Conservation (phyloP, 345 rosid genomes). For the Moricandia arvensis region DNA sequence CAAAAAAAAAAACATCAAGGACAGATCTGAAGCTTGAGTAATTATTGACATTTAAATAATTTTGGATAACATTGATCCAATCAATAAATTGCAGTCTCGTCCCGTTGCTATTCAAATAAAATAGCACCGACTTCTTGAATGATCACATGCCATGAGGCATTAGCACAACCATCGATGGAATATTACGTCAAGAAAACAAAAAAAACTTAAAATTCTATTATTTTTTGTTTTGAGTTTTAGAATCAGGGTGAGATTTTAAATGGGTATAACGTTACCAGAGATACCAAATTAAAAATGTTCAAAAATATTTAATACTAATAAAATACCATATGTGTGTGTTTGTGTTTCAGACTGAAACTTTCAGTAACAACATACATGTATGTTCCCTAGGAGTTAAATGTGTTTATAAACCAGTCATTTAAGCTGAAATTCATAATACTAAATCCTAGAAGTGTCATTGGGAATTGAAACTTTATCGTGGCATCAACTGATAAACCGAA, state of each 20-base stretch:
- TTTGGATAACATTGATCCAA: constrained; percentile 24
- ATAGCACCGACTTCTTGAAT: constrained; percentile 32
- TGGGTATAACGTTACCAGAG: neutral
- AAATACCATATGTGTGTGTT: neutral
- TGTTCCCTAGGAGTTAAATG: constrained; percentile 6
- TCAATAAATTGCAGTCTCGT: constrained; percentile 10
- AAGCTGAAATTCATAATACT: constrained; percentile 6
- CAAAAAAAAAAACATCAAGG: neutral
- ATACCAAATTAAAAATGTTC: neutral
- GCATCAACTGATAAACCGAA: constrained; percentile 1
- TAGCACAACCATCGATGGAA: constrained; percentile 36
- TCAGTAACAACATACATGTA: constrained; percentile 7
- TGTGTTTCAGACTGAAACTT: neutral
- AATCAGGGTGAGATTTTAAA: neutral
- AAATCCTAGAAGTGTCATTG: neutral
- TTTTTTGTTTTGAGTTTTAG: neutral
- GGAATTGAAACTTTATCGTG: neutral
- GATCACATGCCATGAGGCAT: constrained; percentile 32
- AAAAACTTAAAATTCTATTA: neutral
- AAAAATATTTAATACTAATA: neutral
- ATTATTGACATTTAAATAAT: neutral
- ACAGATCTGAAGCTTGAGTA: constrained; percentile 16
- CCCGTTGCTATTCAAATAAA: constrained; percentile 11
- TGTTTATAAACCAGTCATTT: constrained; percentile 2
- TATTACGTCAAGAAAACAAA: constrained; percentile 13